phyloP scores from a whole-genome alignment of 192 early-diverging fungal genomes.

The Podila epicladia region DNA sequence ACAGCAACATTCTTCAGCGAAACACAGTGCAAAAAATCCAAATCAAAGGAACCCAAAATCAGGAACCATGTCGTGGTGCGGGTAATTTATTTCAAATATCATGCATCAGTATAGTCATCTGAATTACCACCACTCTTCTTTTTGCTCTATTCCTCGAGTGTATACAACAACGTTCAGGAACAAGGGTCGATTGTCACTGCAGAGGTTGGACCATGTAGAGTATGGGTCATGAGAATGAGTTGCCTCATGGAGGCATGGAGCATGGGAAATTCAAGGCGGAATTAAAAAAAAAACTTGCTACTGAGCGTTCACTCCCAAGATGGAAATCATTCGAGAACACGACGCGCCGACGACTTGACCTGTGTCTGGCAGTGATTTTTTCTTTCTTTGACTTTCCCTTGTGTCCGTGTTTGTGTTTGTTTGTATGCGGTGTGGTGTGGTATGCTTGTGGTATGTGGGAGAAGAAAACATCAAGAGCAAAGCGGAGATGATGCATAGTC shows the following conservation, averaged over 20 bases:
- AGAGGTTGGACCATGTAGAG: too few species aligned
- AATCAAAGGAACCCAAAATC: not conserved
- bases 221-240: not conserved
- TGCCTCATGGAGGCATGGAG: not conserved
- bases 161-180: not conserved
- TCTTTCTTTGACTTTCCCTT: not conserved
- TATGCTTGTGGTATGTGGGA: not conserved
- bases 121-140: not conserved
- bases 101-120: not conserved
- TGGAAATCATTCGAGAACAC: conserved; percentile 3
- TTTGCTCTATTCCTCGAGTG: not conserved
- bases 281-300: not conserved
- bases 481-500: not conserved
- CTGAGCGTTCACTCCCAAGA: not conserved
- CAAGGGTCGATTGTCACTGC: not conserved
- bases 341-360: conserved; percentile 1
- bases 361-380: too few species aligned
- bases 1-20: not conserved
- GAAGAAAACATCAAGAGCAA: not conserved
- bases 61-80: conserved; percentile 3
- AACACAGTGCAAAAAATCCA: not conserved
- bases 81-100: not conserved
- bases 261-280: too few species aligned
- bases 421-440: not conserved
- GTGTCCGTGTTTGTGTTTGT: not conserved